Percentiles rank a stretch among this genome's conserved stretches.
Conservation (phyloP, 2,329 filamentous ascomycete species). For the Claviceps cyperi region DNA sequence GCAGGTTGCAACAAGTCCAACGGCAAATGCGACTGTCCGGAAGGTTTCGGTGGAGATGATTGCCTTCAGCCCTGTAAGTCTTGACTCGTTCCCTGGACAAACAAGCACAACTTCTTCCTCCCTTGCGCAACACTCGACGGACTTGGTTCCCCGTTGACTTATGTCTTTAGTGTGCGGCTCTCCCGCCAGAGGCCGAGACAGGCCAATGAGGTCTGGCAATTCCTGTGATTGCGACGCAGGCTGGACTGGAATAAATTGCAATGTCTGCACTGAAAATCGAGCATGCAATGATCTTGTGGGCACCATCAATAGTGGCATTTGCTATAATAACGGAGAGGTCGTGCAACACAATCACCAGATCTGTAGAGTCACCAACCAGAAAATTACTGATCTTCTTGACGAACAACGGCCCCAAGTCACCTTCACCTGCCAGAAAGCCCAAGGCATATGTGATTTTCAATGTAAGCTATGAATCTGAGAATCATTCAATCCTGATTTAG, state of each 20-base stretch:
- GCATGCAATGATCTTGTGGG: conserved; percentile 85
- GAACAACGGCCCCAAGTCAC: conserved; percentile 83
- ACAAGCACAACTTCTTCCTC: neutral
- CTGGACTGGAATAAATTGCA: conserved; percentile 97
- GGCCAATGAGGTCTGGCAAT: conserved; percentile 56
- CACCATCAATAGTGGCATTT: conserved; percentile 66
- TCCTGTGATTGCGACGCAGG: conserved; percentile 80
- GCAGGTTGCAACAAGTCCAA: conserved; percentile 78
- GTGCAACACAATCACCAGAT: conserved; percentile 95
- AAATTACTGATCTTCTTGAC: conserved; percentile 78
- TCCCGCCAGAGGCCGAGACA: conserved; percentile 63
- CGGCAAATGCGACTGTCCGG: conserved; percentile 82
- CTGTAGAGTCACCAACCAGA: conserved; percentile 91
- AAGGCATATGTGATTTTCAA: conserved; percentile 80
- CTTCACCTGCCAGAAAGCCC: conserved; percentile 71
- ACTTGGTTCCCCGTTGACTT: neutral
- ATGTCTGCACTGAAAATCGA: conserved; percentile 71
- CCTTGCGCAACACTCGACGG: neutral
- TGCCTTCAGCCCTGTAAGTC: conserved; percentile 64
- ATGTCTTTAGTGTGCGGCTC: conserved; percentile 59
- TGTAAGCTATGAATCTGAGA: conserved; percentile 39
- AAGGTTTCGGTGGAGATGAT: conserved; percentile 88
- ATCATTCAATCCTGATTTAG: neutral
- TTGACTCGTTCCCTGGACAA: neutral
- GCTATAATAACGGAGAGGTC: conserved; percentile 80